Percentiles rank a stretch among this genome's conserved stretches.
phyloP scores from a whole-genome alignment of 352 stramenopile species.

The Globisporangium barbulae region DNA sequence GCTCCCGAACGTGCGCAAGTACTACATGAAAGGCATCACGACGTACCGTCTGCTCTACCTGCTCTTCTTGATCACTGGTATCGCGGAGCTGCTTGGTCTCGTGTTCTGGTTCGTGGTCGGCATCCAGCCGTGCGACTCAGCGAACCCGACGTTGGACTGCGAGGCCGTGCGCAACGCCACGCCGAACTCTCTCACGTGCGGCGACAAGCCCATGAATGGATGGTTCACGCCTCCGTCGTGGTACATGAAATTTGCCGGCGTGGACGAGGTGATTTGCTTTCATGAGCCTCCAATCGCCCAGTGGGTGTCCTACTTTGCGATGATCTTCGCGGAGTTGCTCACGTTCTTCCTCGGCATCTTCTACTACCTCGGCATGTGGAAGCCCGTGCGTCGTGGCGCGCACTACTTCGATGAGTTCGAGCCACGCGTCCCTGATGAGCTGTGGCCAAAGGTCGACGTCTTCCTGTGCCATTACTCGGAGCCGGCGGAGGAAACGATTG shows the following conservation, averaged over 20 bases:
- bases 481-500: slow-evolving; percentile 80
- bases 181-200: slow-evolving; percentile 20
- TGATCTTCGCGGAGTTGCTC: slow-evolving; percentile 63
- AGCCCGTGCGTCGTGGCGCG: slow-evolving; percentile 77
- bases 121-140: slow-evolving; percentile 65
- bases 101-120: slow-evolving; percentile 83
- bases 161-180: slow-evolving; percentile 51
- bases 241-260: slow-evolving; percentile 64
- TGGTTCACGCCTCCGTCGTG: slow-evolving; percentile 66
- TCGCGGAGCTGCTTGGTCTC: slow-evolving; percentile 69
- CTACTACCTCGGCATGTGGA: slow-evolving; percentile 91
- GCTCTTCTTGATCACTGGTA: slow-evolving; percentile 63
- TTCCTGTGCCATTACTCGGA: slow-evolving; percentile 82
- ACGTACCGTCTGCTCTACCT: slow-evolving; percentile 79
- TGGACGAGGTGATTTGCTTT: slow-evolving; percentile 80
- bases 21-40: slow-evolving; percentile 85
- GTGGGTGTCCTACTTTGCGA: slow-evolving; percentile 79
- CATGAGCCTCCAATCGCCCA: slow-evolving; percentile 67
- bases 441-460: slow-evolving; percentile 85
- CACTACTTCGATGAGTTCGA: slow-evolving; percentile 90
- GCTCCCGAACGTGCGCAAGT: slow-evolving; percentile 86
- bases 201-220: slow-evolving; percentile 45
- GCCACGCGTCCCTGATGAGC: slow-evolving; percentile 69
- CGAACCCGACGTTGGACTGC: slow-evolving; percentile 51
- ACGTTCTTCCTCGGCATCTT: slow-evolving; percentile 65